Evolutionary conservation across 2,329 filamentous ascomycete genomes (phyloP), one percentile per base, ranked within the genome.

Genomic region (Capronia americana): DNA sequence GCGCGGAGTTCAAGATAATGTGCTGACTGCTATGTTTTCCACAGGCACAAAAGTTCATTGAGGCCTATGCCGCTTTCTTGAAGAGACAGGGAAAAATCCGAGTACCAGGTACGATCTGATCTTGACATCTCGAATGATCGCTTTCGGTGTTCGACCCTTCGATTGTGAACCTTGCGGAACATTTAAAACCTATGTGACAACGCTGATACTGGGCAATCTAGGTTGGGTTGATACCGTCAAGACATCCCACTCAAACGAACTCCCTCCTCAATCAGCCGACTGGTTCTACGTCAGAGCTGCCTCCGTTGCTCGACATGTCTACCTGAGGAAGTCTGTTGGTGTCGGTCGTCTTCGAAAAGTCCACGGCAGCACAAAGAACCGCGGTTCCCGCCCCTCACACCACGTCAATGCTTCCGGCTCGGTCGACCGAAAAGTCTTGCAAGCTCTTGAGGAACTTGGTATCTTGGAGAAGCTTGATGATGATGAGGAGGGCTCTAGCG

Each of bases 181-280:
- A 20, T 20, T 11, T 3, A 32, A 17, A 51, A 4, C 10, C 23
- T 30, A 55, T 34, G 24, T 54, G 17, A 54, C 11, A 14, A 32
- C 10, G 34, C 70, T 72, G 50, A 71, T 64, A 57, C 26, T 48
- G 17, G 12, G 20, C 34, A 32, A 41, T 53, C 63, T 63, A 96
- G 93, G 92, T 87, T 98, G 94, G 94, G 94, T 97, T 83, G 95
- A 99, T 82, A 97, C 94, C 79, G 95, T 98, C 86, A 99, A 99
- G 91, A 97, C 94, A 76, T 94, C 92, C 78, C 88, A 90, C 81
- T 91, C 91, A 82, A 97, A 97, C 85, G 95, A 99, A 87, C 91
- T 99, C 77, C 94, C 94, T 79, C 95, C 94, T 79, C 93, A 98
- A 89, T 91, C 93, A 83, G 92, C 93, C 81, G 95, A 99, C 88